Conservation (phyloP, 306 rosid species). For the Delonix regia region DNA sequence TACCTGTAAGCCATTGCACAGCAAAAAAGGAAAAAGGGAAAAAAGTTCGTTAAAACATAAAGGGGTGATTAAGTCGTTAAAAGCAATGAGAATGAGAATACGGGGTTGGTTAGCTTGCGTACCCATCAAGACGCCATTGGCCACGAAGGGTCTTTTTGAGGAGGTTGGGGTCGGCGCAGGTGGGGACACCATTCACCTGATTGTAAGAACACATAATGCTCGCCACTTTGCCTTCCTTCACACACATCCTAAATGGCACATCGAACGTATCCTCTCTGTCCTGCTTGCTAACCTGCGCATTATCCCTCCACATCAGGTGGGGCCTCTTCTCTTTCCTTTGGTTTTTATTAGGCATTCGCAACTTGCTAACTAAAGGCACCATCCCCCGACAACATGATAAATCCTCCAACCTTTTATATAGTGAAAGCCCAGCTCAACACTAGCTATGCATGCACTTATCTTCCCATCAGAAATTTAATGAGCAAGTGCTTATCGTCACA, state of each 20-base stretch:
- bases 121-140: slow-evolving; percentile 89
- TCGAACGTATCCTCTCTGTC: slow-evolving; percentile 88
- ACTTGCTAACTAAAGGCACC: neutral
- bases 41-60: neutral
- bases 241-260: slow-evolving; percentile 91
- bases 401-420: neutral
- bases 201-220: slow-evolving; percentile 96
- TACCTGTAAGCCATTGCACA: slow-evolving; percentile 50
- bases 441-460: neutral
- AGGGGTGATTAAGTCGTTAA: neutral
- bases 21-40: neutral
- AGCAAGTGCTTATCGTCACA: neutral
- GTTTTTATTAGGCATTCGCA: neutral
- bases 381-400: slow-evolving; percentile 17
- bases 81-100: neutral
- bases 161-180: slow-evolving; percentile 93
- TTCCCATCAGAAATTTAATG: neutral
- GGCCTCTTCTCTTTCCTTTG: neutral
- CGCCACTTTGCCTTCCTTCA: slow-evolving; percentile 84
- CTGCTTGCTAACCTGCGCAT: slow-evolving; percentile 79
- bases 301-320: neutral
- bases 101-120: neutral
- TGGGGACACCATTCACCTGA: slow-evolving; percentile 95
- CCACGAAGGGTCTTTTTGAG: slow-evolving; percentile 71
- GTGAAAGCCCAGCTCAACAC: neutral